Conservation (phyloP, 768 basidiomycete species). For the Chalciporus chontae region DNA sequence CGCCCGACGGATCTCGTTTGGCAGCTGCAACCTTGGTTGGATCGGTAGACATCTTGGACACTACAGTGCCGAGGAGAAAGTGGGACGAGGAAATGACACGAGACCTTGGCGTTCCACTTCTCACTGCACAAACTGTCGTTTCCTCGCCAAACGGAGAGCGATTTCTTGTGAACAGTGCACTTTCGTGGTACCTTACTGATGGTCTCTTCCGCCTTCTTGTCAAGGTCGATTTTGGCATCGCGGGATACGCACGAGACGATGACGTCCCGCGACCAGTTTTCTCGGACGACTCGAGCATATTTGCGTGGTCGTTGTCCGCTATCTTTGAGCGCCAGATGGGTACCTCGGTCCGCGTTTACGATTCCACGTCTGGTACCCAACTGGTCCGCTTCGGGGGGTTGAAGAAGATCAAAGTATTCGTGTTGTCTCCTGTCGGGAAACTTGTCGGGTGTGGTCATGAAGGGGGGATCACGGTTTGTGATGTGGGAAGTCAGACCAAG, state of each 20-base stretch:
- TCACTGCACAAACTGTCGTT: not conserved
- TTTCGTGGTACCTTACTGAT: conserved; percentile 6
- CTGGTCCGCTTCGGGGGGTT: conserved; percentile 5
- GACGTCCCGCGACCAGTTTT: conserved; percentile 3
- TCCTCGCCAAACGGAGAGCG: conserved; percentile 10
- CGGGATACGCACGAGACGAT: not conserved
- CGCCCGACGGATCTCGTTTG: conserved; percentile 12
- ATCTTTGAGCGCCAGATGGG: conserved; percentile 1
- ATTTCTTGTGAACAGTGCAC: not conserved
- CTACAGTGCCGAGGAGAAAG: not conserved
- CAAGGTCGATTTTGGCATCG: conserved; percentile 10
- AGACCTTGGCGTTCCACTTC: not conserved
- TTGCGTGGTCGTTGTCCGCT: conserved; percentile 6
- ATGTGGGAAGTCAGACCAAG: not conserved
- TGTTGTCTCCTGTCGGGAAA: not conserved
- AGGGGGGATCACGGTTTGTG: conserved; percentile 5
- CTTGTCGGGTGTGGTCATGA: conserved; percentile 11
- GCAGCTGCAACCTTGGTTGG: conserved; percentile 10
- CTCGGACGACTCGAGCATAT: conserved; percentile 6
- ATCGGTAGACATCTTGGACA: conserved; percentile 8
- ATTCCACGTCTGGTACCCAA: conserved; percentile 1
- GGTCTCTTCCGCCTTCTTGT: not conserved
- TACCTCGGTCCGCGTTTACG: conserved; percentile 5
- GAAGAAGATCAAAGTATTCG: conserved; percentile 4
- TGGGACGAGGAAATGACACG: conserved; percentile 11